These are phyloP conservation scores for Rutstroemia sp. DNA, from an alignment of 2,329 filamentous ascomycete species.

Conservation along the genomic window DNA sequence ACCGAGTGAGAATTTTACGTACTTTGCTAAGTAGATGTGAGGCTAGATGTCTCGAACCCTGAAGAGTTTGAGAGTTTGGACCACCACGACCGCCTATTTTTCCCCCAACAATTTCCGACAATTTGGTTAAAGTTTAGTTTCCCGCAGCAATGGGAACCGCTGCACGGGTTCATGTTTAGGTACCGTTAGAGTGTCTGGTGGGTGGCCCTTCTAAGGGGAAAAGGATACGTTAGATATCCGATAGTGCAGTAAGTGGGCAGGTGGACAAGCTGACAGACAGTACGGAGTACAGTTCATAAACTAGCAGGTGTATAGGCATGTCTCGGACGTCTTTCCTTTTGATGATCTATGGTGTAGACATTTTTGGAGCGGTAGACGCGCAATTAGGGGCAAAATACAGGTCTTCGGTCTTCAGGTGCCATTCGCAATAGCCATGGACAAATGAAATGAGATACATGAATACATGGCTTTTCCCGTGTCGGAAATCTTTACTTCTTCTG, in stretches of 20 bases:
- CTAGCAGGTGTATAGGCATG: too few relatives aligned
- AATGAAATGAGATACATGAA: neutral
- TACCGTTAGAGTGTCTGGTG: neutral
- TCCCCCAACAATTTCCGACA: conserved; percentile 5
- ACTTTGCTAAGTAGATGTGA: neutral
- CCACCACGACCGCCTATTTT: neutral
- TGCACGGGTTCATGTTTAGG: neutral
- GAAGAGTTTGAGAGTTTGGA: neutral
- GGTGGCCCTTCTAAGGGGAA: neutral
- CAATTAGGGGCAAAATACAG: neutral
- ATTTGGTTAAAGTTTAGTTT: conserved; percentile 10
- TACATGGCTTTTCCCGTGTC: neutral
- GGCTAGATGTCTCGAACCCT: neutral
- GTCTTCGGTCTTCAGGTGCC: neutral
- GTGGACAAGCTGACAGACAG: too few relatives aligned
- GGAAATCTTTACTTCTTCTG: conserved; percentile 5
- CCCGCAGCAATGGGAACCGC: neutral
- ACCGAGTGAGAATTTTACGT: neutral
- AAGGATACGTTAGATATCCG: too few relatives aligned
- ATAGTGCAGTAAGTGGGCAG: too few relatives aligned
- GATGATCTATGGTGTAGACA: too few relatives aligned
- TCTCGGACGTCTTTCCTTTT: too few relatives aligned
- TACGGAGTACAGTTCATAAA: too few relatives aligned
- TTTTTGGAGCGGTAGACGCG: conserved; percentile 4
- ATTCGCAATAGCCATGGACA: neutral